Conservation (phyloP, 2,329 filamentous ascomycete species). For the Talaromyces verruculosus region DNA sequence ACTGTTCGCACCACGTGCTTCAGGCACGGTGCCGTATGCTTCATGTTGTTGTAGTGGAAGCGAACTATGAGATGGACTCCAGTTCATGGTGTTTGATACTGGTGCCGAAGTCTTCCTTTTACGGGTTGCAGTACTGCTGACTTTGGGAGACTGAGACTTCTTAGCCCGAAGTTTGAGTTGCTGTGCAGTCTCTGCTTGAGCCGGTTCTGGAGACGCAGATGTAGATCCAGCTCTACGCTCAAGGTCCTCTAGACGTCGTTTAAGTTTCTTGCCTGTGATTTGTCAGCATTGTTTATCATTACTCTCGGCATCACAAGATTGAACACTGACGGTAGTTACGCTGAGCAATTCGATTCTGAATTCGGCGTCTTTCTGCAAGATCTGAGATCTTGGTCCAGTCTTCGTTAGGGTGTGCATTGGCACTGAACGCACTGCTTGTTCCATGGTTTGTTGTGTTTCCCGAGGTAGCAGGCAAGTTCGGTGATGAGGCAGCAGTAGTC, state of each 20-base stretch:
- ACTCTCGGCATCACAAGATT: background rate
- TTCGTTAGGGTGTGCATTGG: constrained; percentile 91
- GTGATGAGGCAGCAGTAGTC: constrained; percentile 24
- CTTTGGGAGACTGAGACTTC: constrained; percentile 28
- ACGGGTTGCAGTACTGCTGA: constrained; percentile 23
- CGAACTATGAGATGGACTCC: background rate
- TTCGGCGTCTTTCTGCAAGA: constrained; percentile 86
- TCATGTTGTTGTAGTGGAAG: background rate
- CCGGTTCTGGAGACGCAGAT: constrained; percentile 61
- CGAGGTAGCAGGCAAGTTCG: constrained; percentile 31
- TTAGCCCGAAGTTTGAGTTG: constrained; percentile 26
- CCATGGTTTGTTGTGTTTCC: constrained; percentile 67
- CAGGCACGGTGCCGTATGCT: constrained; percentile 2
- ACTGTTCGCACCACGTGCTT: background rate
- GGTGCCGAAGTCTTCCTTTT: constrained; percentile 29
- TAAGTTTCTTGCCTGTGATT: constrained; percentile 63
- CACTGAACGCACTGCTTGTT: constrained; percentile 92
- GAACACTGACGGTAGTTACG: constrained; percentile 80
- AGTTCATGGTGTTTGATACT: constrained; percentile 47
- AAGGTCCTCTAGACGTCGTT: constrained; percentile 65
- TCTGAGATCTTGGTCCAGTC: constrained; percentile 99
- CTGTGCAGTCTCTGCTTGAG: constrained; percentile 53
- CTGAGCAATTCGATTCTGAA: constrained; percentile 97
- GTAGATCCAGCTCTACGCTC: constrained; percentile 62
- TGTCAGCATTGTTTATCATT: background rate